Conservation (phyloP, 352 stramenopile genomes). For the Phytophthora melonis region DNA sequence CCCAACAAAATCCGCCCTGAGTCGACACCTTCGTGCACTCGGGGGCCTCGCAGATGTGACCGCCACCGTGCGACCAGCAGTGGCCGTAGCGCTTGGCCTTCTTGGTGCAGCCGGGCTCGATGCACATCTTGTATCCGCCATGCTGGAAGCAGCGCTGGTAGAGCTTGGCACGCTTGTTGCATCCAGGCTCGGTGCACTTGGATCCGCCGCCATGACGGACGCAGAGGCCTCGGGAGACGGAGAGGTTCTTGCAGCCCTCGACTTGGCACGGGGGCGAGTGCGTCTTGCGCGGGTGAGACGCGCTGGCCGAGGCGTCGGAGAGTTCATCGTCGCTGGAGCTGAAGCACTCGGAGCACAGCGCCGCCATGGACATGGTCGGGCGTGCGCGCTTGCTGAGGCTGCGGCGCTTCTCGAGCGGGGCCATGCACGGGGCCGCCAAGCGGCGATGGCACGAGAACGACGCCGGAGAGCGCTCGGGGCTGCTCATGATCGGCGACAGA, state of each 20-base stretch:
- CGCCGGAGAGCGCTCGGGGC: constrained; percentile 17
- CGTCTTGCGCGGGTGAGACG: constrained; percentile 29
- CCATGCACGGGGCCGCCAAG: constrained; percentile 45
- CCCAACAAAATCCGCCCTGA: constrained; percentile 68
- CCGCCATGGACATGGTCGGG: constrained; percentile 33
- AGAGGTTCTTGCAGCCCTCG: constrained; percentile 59
- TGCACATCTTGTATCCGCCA: constrained; percentile 73
- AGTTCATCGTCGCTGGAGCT: constrained; percentile 33
- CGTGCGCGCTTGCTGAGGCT: constrained; percentile 13
- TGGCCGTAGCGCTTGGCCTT: constrained; percentile 77
- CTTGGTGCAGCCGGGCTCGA: constrained; percentile 58
- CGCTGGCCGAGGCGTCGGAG: constrained; percentile 4
- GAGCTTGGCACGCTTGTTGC: constrained; percentile 65
- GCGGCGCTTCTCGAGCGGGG: constrained; percentile 37
- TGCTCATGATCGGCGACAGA: constrained; percentile 31
- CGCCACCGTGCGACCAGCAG: constrained; percentile 78
- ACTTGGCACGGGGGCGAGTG: constrained; percentile 56
- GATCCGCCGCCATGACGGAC: constrained; percentile 48
- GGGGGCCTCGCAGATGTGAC: constrained; percentile 60
- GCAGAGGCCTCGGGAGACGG: constrained; percentile 51
- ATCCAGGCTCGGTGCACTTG: constrained; percentile 15
- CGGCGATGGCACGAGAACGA: constrained; percentile 30
- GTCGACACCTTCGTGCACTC: constrained; percentile 48
- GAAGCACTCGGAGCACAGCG: constrained; percentile 31
- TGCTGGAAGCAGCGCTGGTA: constrained; percentile 79